Evolutionary conservation across 805 yeast species (phyloP).

Genomic region (Spathaspora hagerdaliae): DNA sequence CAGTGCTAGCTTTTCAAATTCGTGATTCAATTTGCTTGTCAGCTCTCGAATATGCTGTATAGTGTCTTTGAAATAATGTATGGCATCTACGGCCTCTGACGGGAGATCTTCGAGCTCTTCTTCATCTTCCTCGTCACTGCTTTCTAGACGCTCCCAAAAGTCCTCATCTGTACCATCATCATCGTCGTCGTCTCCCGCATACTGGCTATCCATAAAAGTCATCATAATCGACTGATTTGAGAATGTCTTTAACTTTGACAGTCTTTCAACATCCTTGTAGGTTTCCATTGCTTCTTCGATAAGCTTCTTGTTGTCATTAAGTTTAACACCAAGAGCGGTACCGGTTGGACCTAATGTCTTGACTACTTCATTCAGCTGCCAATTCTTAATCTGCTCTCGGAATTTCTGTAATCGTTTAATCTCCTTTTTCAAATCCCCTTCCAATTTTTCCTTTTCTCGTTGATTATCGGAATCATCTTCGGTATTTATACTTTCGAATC

Average conservation of each 20-base stretch:
- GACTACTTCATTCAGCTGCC: constrained; percentile 38
- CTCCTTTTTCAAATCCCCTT: constrained; percentile 42
- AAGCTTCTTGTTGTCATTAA: constrained; percentile 34
- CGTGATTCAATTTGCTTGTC: constrained; percentile 33
- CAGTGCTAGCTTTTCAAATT: constrained; percentile 36
- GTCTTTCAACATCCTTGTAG: constrained; percentile 41
- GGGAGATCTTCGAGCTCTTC: constrained; percentile 25
- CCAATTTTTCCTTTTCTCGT: constrained; percentile 42
- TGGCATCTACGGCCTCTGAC: constrained; percentile 30
- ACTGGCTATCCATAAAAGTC: constrained; percentile 27
- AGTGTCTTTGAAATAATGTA: constrained; percentile 27
- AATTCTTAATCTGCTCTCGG: constrained; percentile 42
- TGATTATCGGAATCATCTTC: constrained; percentile 31
- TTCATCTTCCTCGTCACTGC: constrained; percentile 18
- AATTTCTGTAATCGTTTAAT: constrained; percentile 43
- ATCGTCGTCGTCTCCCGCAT: constrained; percentile 6
- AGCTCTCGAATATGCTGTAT: constrained; percentile 31
- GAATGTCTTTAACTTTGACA: constrained; percentile 40
- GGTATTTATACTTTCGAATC: constrained; percentile 32
- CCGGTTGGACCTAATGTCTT: constrained; percentile 16
- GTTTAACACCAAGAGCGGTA: constrained; percentile 13
- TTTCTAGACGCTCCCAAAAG: background rate
- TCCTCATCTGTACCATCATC: constrained; percentile 8
- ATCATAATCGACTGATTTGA: constrained; percentile 44
- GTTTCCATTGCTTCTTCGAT: constrained; percentile 46